Evolutionary conservation across 176 grass and related monocot species (phyloP), one percentile per base, ranked within the genome.

Genomic region (Oryza glumipatula): DNA sequence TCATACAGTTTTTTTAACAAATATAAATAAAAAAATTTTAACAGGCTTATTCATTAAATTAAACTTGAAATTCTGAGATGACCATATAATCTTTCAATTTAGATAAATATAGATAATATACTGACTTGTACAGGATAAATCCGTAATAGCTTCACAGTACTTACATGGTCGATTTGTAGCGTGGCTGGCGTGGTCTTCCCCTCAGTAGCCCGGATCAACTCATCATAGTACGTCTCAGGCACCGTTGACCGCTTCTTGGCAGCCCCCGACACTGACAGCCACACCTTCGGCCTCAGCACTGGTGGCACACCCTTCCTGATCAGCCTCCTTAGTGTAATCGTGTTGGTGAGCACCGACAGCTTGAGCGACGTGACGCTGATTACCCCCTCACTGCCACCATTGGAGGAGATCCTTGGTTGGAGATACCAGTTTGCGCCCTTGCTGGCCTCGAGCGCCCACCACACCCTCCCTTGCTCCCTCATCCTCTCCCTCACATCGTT

Each of bases 401-500:
- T 94, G 19, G 87, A 94, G 8, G 93, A 98, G 74, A 98, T 92
- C 78, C 82, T 91, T 0, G 96, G 90, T 39, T 99, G 83, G 56
- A 99, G 86, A 61, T 94, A 99, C 96, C 96, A 99, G 76, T 94
- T 96, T 67, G 91, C 87, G 1, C 96, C 96, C 83, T 92, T 99
- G 91, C 85, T 96, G 0, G 91, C 89, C 81, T 99, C 96, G 32
- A 99, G 78, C 1, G 90, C 93, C 89, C 85, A 99, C 96, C 96
- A 99, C 58, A 94, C 91, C 89, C 84, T 90, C 63, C 91, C 94
- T 84, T 96, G 96, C 71, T 85, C 85, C 83, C 93, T 92, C 33
- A 96, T 93, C 90, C 89, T 96, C 86, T 99, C 96, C 90, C 96
- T 86, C 64, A 99, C 81, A 79, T 99, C 93, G 10, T 99, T 99